Evolutionary conservation across 495 filamentous ascomycete genomes (phyloP), one percentile per base, ranked within the genome.

Genomic region (Copromyces sp.): DNA sequence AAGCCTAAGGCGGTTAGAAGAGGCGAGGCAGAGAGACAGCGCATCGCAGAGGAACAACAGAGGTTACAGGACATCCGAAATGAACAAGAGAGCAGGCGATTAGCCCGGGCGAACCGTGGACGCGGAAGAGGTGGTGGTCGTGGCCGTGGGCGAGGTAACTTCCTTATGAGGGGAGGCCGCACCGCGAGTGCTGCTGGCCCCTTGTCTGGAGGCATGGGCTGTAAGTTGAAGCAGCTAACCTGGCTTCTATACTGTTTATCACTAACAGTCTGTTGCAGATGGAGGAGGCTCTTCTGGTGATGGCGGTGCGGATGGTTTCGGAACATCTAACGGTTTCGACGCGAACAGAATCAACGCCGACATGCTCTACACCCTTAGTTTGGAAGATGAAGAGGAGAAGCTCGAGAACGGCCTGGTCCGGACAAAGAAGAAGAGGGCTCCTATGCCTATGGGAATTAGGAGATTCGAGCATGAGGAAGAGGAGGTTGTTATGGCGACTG

Each of bases 381-480:
- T 77, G 8, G 78, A 77, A 37, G 79, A 77, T 42, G 78, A 80
- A 12, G 78, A 83, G n/a, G 75, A 77, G 32, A 42, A 41, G 12
- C 69, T 29, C 73, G 74, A 73, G 44, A 70, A 32, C 68, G 70
- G 35, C 38, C 74, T 47, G 68, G 78, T 68, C 70, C 72, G 39
- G 16, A 68, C 71, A 39, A 74, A 75, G 72, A 76, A 77, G 68
- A 75, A 71, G 70, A 75, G 73, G 68, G 68, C 78, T 20, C 71
- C 75, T 9, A 77, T 81, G 78, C 75, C 77, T 69, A 81, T 91
- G 70, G 86, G 88, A 38, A 80, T 91, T 61, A 71, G 81, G 41
- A 81, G 89, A 39, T 79, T 83, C 24, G 82, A 85, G 73, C 88
- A 89, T 75, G 83, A 86, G 73, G 86, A 88, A 2, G 82, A 85